Evolutionary conservation across 148 eudicot genomes (phyloP).

Genomic region (Rhododendron kiyosumense): DNA sequence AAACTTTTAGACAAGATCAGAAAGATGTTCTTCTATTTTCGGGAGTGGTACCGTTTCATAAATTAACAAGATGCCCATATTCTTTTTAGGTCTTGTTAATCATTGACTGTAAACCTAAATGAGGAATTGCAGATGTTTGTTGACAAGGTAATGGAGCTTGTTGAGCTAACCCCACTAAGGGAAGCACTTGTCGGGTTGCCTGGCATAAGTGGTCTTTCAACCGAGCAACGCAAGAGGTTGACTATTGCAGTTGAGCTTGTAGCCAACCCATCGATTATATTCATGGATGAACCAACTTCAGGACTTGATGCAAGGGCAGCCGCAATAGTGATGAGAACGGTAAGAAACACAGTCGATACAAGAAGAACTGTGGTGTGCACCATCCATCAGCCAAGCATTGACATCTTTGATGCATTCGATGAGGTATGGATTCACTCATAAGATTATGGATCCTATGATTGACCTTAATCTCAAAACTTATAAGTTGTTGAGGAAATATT

Average conservation of each 20-base stretch:
- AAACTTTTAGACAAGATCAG: not conserved
- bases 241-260: slow-evolving; percentile 69
- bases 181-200: slow-evolving; percentile 65
- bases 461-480: not conserved
- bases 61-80: not conserved
- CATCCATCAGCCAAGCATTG: slow-evolving; percentile 74
- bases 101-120: not conserved
- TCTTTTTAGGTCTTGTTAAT: not conserved
- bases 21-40: not conserved
- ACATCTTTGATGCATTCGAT: slow-evolving; percentile 44
- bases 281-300: slow-evolving; percentile 71
- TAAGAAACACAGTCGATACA: slow-evolving; percentile 56
- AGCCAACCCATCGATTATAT: slow-evolving; percentile 64
- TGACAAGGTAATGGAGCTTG: slow-evolving; percentile 72
- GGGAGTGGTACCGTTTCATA: not conserved
- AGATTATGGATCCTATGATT: not conserved
- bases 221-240: slow-evolving; percentile 64
- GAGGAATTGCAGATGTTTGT: slow-evolving; percentile 34
- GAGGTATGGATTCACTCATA: not conserved
- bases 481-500: not conserved
- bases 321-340: slow-evolving; percentile 72
- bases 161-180: slow-evolving; percentile 45
- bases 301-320: slow-evolving; percentile 80
- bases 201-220: slow-evolving; percentile 63
- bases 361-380: slow-evolving; percentile 70